phyloP scores from a whole-genome alignment of 148 eudicot genomes.

The Tetragonia tetragonoides region DNA sequence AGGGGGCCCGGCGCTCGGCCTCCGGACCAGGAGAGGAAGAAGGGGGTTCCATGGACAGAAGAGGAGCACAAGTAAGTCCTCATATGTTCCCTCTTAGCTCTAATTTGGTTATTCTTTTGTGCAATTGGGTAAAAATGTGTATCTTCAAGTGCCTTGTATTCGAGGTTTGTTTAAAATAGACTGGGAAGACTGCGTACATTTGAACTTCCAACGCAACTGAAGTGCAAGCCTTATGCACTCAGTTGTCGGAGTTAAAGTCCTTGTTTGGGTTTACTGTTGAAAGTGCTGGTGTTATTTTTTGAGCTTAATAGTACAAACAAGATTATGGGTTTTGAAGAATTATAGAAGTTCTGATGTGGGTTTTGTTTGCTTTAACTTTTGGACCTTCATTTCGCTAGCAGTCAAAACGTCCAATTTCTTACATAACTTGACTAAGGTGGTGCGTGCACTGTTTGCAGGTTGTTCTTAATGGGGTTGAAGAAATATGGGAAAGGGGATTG shows the following conservation, averaged over 20 bases:
- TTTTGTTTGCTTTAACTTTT: slow-evolving; percentile 20
- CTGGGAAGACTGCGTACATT: background rate
- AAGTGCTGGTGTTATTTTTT: background rate
- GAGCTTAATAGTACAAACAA: background rate
- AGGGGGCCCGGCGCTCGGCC: slow-evolving; percentile 45
- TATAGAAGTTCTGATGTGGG: background rate
- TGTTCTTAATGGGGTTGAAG: slow-evolving; percentile 87
- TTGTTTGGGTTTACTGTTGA: background rate
- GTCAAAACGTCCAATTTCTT: slow-evolving; percentile 6
- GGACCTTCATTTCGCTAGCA: background rate
- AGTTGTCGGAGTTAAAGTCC: background rate
- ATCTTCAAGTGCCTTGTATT: background rate
- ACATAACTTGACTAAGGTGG: slow-evolving; percentile 27
- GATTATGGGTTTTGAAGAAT: slow-evolving; percentile 4
- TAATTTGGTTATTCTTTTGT: background rate
- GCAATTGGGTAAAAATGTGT: background rate
- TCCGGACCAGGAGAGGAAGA: slow-evolving; percentile 89
- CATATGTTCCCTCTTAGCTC: background rate
- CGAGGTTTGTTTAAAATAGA: background rate
- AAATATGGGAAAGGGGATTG: slow-evolving; percentile 99
- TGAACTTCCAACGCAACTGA: background rate
- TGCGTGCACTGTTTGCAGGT: slow-evolving; percentile 39
- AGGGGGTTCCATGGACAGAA: slow-evolving; percentile 99
- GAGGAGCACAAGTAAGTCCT: slow-evolving; percentile 88
- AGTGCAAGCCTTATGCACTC: no score